Percentiles rank a stretch among this genome's conserved stretches.
phyloP scores from a whole-genome alignment of 2,329 filamentous ascomycete genomes.

The Xylaria arbuscula region DNA sequence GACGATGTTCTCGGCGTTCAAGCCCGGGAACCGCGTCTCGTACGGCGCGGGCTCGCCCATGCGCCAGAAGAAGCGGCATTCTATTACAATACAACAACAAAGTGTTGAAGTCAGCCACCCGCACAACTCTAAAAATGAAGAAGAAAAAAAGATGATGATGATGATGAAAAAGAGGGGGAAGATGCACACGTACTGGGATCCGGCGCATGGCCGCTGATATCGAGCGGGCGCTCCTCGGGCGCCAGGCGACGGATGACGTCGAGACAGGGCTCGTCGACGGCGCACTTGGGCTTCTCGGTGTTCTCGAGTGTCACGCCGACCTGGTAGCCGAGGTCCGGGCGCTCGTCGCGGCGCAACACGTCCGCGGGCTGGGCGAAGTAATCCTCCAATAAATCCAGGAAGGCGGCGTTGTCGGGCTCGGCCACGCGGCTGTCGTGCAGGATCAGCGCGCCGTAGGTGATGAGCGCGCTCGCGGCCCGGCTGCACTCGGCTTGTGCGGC shows the following conservation, averaged over 20 bases:
- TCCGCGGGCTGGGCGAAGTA: slow-evolving; percentile 69
- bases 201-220: slow-evolving; percentile 66
- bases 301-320: slow-evolving; percentile 71
- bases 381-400: slow-evolving; percentile 72
- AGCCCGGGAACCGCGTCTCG: slow-evolving; percentile 63
- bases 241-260: slow-evolving; percentile 65
- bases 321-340: slow-evolving; percentile 69
- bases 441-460: slow-evolving; percentile 69
- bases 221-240: slow-evolving; percentile 66
- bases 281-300: slow-evolving; percentile 72
- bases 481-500: slow-evolving; percentile 63
- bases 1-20: slow-evolving; percentile 67
- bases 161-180: no score
- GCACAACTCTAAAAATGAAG: no score
- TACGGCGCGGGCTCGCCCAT: slow-evolving; percentile 67
- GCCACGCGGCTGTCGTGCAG: slow-evolving; percentile 70
- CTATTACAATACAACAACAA: background rate
- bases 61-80: slow-evolving; percentile 72
- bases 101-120: background rate
- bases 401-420: slow-evolving; percentile 65
- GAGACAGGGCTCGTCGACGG: slow-evolving; percentile 70
- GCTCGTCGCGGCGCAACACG: slow-evolving; percentile 62
- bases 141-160: no score
- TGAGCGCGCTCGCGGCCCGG: slow-evolving; percentile 66
- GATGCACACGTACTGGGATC: slow-evolving; percentile 58